These are phyloP conservation scores for Oryza officinalis DNA, from an alignment of 176 grass and related monocot genomes.

Conservation along the genomic window DNA sequence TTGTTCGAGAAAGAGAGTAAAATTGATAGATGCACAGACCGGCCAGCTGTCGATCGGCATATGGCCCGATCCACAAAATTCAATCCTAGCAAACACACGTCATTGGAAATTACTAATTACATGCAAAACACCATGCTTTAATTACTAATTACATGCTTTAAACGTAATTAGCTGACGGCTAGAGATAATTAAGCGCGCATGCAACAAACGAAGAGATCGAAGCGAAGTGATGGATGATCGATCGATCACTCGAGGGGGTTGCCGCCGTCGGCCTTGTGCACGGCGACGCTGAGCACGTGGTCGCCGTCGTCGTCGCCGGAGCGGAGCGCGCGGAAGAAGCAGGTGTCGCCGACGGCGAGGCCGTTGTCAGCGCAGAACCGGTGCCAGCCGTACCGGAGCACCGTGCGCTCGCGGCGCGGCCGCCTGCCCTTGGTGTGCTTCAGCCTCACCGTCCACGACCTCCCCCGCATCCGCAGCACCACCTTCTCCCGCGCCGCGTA, in stretches of 20 bases:
- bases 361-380: constrained; percentile 43
- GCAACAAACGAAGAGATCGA: no score
- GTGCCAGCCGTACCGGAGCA: constrained; percentile 45
- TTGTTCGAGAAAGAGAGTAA: no score
- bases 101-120: no score
- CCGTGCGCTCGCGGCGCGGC: neutral
- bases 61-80: no score
- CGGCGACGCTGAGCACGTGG: constrained; percentile 46
- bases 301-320: neutral
- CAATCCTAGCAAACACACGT: no score
- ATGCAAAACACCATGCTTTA: no score
- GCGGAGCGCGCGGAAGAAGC: constrained; percentile 33
- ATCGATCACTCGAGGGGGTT: neutral
- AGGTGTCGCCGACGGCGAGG: constrained; percentile 41
- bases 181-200: no score
- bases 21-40: no score
- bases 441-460: constrained; percentile 37
- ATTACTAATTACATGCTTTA: no score
- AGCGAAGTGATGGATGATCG: no score
- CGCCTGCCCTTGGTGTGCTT: constrained; percentile 26
- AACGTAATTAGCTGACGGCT: no score
- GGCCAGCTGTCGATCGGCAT: no score
- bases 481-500: constrained; percentile 24
- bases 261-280: constrained; percentile 34
- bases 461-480: constrained; percentile 35